These are phyloP conservation scores for Microthlaspi erraticum DNA, from an alignment of 345 rosid genomes.

Conservation along the genomic window DNA sequence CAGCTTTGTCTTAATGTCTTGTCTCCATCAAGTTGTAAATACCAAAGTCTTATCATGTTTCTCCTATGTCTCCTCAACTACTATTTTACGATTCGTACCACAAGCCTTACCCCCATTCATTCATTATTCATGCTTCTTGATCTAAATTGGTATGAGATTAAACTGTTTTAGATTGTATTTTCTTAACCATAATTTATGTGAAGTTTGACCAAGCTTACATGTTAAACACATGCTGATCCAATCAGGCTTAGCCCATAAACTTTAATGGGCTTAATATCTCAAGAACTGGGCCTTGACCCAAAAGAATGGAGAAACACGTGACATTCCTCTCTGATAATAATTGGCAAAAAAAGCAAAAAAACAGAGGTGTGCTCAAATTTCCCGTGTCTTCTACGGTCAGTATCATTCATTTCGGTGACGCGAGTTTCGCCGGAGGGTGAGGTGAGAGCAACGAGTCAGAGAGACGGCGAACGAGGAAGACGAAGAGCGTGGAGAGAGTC, in stretches of 20 bases:
- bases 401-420: conserved; percentile 28
- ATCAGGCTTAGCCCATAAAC: not conserved
- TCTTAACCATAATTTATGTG: too few relatives aligned
- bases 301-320: conserved; percentile 9
- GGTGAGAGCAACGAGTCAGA: not conserved
- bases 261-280: not conserved
- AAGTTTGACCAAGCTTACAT: too few relatives aligned
- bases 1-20: conserved; percentile 32
- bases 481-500: conserved; percentile 40
- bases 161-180: not conserved
- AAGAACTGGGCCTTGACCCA: conserved; percentile 31
- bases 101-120: conserved; percentile 22
- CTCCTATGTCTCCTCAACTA: conserved; percentile 40
- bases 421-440: conserved; percentile 31
- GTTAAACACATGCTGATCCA: not conserved
- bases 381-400: conserved; percentile 46
- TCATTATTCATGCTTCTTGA: conserved; percentile 6
- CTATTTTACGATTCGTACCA: conserved; percentile 38
- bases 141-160: not conserved
- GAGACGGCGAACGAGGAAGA: conserved; percentile 36
- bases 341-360: conserved; percentile 5
- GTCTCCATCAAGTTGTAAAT: conserved; percentile 35
- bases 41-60: conserved; percentile 42
- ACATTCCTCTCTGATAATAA: not conserved
- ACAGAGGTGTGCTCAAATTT: conserved; percentile 15